Percentiles rank a stretch among this genome's conserved stretches.
phyloP scores from a whole-genome alignment of 2,329 filamentous ascomycete genomes.

The Didymella keratinophila region DNA sequence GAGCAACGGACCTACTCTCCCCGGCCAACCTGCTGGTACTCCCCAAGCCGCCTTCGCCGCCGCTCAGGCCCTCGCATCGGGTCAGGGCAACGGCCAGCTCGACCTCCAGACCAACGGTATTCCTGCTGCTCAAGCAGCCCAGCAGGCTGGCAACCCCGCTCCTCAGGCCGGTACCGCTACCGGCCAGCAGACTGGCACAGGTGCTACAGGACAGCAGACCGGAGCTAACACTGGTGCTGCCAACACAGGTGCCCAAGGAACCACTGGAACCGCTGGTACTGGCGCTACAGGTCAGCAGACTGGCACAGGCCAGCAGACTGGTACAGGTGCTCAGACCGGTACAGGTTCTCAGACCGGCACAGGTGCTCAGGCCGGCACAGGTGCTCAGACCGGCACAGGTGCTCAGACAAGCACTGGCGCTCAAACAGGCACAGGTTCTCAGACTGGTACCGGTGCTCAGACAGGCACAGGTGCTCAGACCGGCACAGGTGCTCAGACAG shows the following conservation, averaged over 20 bases:
- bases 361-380: too few relatives aligned
- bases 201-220: too few relatives aligned
- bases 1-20: slow-evolving; percentile 37
- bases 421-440: neutral
- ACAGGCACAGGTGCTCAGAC: neutral
- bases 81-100: slow-evolving; percentile 42
- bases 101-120: slow-evolving; percentile 10
- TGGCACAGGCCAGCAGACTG: neutral
- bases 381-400: neutral
- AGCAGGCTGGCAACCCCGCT: too few relatives aligned
- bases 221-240: too few relatives aligned
- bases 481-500: neutral
- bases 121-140: too few relatives aligned
- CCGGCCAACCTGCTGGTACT: slow-evolving; percentile 40
- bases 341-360: neutral
- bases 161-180: too few relatives aligned
- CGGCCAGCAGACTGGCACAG: too few relatives aligned
- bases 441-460: neutral
- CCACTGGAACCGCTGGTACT: neutral
- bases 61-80: slow-evolving; percentile 37
- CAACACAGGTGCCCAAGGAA: neutral
- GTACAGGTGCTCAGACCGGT: neutral
- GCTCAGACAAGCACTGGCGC: neutral
- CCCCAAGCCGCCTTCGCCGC: slow-evolving; percentile 43
- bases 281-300: neutral